Conservation (phyloP, 2,329 filamentous ascomycete genomes). For the Colletotrichum gloeosporioides region DNA sequence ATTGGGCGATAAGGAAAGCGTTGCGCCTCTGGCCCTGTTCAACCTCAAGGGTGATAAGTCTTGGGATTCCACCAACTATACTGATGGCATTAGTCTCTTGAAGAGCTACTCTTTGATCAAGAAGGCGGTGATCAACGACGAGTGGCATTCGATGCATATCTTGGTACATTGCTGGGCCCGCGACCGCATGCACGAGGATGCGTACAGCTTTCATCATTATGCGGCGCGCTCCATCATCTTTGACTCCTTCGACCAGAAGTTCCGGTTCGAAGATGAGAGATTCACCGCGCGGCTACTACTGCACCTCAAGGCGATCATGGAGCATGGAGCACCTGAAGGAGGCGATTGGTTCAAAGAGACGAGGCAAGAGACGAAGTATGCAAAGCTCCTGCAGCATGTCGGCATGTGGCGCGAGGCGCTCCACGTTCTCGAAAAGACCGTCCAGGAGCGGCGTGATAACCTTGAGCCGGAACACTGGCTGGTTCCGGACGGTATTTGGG, state of each 20-base stretch:
- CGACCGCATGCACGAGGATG: neutral
- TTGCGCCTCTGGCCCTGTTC: no score
- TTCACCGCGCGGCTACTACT: neutral
- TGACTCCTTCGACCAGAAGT: neutral
- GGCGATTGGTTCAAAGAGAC: neutral
- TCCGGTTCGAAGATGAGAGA: neutral
- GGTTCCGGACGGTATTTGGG: neutral
- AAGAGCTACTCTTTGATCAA: conserved; percentile 26
- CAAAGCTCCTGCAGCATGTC: neutral
- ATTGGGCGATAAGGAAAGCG: no score
- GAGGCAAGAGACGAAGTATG: neutral
- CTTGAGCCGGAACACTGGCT: neutral
- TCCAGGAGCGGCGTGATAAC: neutral
- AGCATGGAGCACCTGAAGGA: neutral
- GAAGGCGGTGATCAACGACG: no score
- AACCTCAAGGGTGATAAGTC: no score
- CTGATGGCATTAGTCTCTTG: conserved; percentile 1
- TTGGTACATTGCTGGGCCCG: conserved; percentile 30
- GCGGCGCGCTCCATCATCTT: neutral
- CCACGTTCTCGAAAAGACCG: neutral
- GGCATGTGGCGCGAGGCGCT: neutral
- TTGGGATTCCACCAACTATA: neutral
- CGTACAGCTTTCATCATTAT: no score
- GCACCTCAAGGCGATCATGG: neutral
- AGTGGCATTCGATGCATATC: conserved; percentile 26